Conservation (phyloP, 1,139 yeast genomes). For the Spathaspora sp. region DNA sequence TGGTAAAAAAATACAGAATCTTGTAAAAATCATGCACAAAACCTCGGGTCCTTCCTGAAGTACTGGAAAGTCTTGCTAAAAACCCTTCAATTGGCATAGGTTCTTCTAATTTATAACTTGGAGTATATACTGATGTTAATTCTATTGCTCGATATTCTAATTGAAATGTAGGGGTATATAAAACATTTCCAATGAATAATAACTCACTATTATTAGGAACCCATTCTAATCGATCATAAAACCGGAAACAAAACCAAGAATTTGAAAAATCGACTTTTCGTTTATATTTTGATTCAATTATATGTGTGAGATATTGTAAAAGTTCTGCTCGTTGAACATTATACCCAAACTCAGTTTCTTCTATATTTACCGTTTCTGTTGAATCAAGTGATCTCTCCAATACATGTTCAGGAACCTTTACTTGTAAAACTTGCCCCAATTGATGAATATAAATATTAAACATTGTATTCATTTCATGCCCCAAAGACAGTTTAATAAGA, state of each 20-base stretch:
- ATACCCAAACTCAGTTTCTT: slow-evolving; percentile 32
- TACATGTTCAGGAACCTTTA: slow-evolving; percentile 36
- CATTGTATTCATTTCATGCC: slow-evolving; percentile 23
- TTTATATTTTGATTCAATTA: slow-evolving; percentile 15
- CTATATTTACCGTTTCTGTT: slow-evolving; percentile 12
- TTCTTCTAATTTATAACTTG: slow-evolving; percentile 29
- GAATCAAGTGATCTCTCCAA: slow-evolving; percentile 17
- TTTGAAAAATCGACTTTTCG: slow-evolving; percentile 7
- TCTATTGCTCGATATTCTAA: slow-evolving; percentile 50
- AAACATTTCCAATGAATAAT: slow-evolving; percentile 34
- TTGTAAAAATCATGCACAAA: slow-evolving; percentile 50
- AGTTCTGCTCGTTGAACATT: slow-evolving; percentile 28
- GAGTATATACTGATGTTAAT: slow-evolving; percentile 8
- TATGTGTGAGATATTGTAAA: slow-evolving; percentile 32
- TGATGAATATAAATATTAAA: slow-evolving; percentile 53
- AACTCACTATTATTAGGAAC: slow-evolving; percentile 51
- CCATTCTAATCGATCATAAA: slow-evolving; percentile 82
- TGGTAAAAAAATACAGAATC: slow-evolving; percentile 62
- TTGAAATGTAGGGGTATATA: slow-evolving; percentile 26
- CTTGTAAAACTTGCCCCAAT: slow-evolving; percentile 42
- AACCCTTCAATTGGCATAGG: slow-evolving; percentile 81
- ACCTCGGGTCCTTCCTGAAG: slow-evolving; percentile 43
- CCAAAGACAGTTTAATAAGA: slow-evolving; percentile 48
- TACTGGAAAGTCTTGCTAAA: slow-evolving; percentile 55
- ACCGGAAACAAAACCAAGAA: slow-evolving; percentile 58